phyloP scores from a whole-genome alignment of 352 stramenopile genomes.

The Phytopythium aichiense region DNA sequence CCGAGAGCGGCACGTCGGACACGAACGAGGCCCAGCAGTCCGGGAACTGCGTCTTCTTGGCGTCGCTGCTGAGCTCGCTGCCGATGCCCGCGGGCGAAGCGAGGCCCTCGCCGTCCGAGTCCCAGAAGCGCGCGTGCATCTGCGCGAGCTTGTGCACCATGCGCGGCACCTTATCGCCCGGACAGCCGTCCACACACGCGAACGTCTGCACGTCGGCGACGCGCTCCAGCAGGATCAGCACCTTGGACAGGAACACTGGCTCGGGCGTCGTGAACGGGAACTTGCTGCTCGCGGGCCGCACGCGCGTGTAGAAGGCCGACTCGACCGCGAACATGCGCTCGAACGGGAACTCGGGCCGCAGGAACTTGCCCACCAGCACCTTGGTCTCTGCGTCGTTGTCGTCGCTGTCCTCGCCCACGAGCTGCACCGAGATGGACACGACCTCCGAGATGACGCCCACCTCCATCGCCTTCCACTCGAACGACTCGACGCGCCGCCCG shows the following conservation, averaged over 20 bases:
- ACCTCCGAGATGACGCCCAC: conserved; percentile 78
- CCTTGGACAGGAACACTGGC: conserved; percentile 58
- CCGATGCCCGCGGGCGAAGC: conserved; percentile 59
- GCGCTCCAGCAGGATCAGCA: conserved; percentile 68
- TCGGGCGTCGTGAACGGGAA: conserved; percentile 60
- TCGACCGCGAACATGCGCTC: conserved; percentile 80
- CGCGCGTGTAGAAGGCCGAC: conserved; percentile 65
- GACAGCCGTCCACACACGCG: conserved; percentile 66
- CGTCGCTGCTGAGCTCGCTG: conserved; percentile 50
- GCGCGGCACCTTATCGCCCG: conserved; percentile 29
- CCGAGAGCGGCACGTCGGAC: conserved; percentile 38
- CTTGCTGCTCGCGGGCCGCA: conserved; percentile 22
- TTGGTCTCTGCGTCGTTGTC: conserved; percentile 11
- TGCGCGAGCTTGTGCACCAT: conserved; percentile 53
- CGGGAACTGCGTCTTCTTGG: conserved; percentile 67
- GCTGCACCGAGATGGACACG: conserved; percentile 35
- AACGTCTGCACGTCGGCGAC: conserved; percentile 43
- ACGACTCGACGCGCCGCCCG: conserved; percentile 27
- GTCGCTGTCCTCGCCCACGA: conserved; percentile 12
- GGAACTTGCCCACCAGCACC: conserved; percentile 69
- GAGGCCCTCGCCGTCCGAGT: conserved; percentile 36
- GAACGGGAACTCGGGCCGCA: conserved; percentile 74
- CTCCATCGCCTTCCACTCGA: conserved; percentile 66
- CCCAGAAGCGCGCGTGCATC: conserved; percentile 62
- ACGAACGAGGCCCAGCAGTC: conserved; percentile 47